These are phyloP conservation scores for Phragmites australis DNA, from an alignment of 176 grass and related monocot genomes.

Conservation along the genomic window DNA sequence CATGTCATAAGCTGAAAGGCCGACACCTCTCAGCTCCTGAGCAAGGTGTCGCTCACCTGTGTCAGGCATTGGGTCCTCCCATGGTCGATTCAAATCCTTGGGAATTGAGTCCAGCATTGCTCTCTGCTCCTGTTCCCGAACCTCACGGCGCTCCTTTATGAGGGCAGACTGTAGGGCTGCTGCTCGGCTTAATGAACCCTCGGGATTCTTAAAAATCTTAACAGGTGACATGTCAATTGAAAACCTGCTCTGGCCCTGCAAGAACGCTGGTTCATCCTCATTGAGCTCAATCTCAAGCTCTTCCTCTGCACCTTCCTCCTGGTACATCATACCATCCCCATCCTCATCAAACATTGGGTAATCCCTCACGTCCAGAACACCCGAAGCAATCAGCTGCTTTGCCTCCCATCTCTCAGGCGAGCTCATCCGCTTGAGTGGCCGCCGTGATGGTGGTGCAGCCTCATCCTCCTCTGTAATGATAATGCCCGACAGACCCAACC, in stretches of 20 bases:
- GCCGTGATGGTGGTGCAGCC: slow-evolving; percentile 36
- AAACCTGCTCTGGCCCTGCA: slow-evolving; percentile 80
- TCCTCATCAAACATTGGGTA: slow-evolving; percentile 86
- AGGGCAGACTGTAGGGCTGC: slow-evolving; percentile 88
- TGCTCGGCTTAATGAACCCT: slow-evolving; percentile 88
- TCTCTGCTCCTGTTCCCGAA: slow-evolving; percentile 91
- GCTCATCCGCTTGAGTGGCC: slow-evolving; percentile 79
- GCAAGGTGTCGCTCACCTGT: slow-evolving; percentile 84
- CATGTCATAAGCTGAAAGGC: slow-evolving; percentile 90
- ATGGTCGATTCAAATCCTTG: slow-evolving; percentile 96
- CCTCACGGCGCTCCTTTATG: slow-evolving; percentile 91
- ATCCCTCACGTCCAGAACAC: slow-evolving; percentile 69
- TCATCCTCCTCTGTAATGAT: slow-evolving; percentile 75
- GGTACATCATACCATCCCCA: slow-evolving; percentile 75
- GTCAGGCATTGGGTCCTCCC: slow-evolving; percentile 96
- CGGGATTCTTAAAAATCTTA: slow-evolving; percentile 96
- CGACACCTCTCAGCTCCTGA: slow-evolving; percentile 86
- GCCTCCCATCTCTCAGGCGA: slow-evolving; percentile 94
- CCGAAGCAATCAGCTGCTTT: slow-evolving; percentile 82
- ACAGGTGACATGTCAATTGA: slow-evolving; percentile 92
- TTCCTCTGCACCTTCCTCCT: slow-evolving; percentile 86
- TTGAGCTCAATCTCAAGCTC: slow-evolving; percentile 92
- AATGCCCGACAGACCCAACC: slow-evolving; percentile 82
- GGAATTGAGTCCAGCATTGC: slow-evolving; percentile 96
- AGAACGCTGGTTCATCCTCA: slow-evolving; percentile 91